Base-by-base conservation (phyloP, 805 yeast genomes). In the Hanseniaspora vineae region DNA sequence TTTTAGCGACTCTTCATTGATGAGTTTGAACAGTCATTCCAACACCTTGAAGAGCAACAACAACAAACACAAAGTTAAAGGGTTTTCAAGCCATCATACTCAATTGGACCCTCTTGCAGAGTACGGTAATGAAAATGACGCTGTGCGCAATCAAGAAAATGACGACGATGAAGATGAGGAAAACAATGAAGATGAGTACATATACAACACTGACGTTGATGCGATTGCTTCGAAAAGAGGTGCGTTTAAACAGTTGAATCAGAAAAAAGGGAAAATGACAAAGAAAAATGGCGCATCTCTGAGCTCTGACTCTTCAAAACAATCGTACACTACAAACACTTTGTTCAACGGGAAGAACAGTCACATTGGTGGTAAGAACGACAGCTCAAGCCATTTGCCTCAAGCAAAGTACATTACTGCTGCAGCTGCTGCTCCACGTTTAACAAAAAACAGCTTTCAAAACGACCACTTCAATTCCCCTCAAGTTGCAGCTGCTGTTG, bases 371-470 rank as follows among this genome's bases (percentile, higher is more conserved):
- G 29, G 29, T 23, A 23, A 23, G 29, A 4, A 23, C 29, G 29
- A 23, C 29, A 23, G 29, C 8, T 23, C 8, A 23, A 23, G 29
- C 8, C 29, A 23, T 23, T 23, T 23, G 29, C 29, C 29, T 5
- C 29, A 23, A 23, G 29, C 3, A 18, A 40, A 40, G 31, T 69
- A 68, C 49, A 59, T 81, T 42, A 82, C 90, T 13, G 86, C 86
- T 17, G 90, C 90, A 19, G 88, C 88, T 12, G 87, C 86, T 23
- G 85, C 90, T 33, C 92, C 92, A 49, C 70, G 90, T 57, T 73
- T 55, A 14, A 47, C 58, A 31, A 58, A 53, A 48, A 55, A 52
- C 39, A 50, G 50, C 15, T 19, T 40, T 20, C 31, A 19, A 20
- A 31, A 44, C 44, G 12, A 35, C 31, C 49, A 52, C 33, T 31